Conservation (phyloP, 2,329 filamentous ascomycete species). For the Alternaria arborescens region DNA sequence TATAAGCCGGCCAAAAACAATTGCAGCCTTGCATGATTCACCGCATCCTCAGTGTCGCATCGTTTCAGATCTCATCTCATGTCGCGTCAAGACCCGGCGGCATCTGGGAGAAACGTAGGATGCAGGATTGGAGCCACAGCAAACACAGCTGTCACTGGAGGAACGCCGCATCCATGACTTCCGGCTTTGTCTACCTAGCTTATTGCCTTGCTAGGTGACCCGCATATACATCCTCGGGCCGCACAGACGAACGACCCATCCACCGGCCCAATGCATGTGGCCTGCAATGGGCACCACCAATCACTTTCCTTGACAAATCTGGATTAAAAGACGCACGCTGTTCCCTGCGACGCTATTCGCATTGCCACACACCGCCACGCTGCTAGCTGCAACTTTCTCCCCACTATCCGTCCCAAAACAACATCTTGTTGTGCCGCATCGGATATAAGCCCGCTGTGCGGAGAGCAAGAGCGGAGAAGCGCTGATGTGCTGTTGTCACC, state of each 20-base stretch:
- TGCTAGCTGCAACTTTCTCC: conserved; percentile 2
- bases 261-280: conserved; percentile 7
- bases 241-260: conserved; percentile 14
- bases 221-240: conserved; percentile 16
- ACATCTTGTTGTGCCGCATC: conserved; percentile 1
- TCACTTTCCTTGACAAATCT: conserved; percentile 6
- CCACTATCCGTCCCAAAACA: conserved; percentile 1
- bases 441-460: conserved; percentile 5
- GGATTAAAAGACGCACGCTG: conserved; percentile 10
- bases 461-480: neutral
- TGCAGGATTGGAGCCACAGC: neutral
- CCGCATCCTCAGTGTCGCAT: conserved; percentile 19
- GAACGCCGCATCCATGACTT: conserved; percentile 22
- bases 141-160: conserved; percentile 22
- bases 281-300: conserved; percentile 5
- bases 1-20: conserved; percentile 23
- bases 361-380: conserved; percentile 15
- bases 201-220: conserved; percentile 10
- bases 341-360: conserved; percentile 9
- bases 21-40: conserved; percentile 27
- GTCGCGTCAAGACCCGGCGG: neutral
- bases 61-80: conserved; percentile 24
- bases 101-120: neutral
- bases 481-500: conserved; percentile 1
- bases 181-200: conserved; percentile 15